Evolutionary conservation across 225 moss, liverwort and hornwort species (phyloP), one percentile per base, ranked within the genome.

Genomic region (Antitrichia curtipendula): DNA sequence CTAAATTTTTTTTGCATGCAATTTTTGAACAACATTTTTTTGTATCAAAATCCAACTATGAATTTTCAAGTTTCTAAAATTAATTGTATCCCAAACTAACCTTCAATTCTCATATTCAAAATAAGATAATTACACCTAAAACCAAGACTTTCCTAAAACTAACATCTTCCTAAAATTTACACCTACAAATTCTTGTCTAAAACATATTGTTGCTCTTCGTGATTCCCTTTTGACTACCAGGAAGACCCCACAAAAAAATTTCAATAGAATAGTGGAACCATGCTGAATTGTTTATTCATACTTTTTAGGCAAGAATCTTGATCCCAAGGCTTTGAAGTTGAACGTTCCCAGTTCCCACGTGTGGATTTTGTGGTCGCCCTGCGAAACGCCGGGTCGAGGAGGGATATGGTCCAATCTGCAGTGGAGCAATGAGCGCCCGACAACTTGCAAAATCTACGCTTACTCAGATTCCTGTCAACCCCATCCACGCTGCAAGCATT

Each of bases 11-110:
- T 70, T 41, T 43, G 16, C 9, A 27, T 8, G 3, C 25, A 15
- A 25, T 69, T 69, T 41, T 14, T 24, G 5, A 41, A 16, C 5
- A 40, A 25, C 41, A 70, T 25, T n/a, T n/a, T n/a, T n/a, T n/a
- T n/a, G n/a, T n/a, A n/a, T n/a, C n/a, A n/a, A n/a, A n/a, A n/a
- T n/a, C n/a, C n/a, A 41, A 15, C 25, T 27, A 70, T 41, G 41
- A 41, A 70, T 13, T 41, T 14, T 25, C 3, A 15, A 70, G 25
- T 0, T 15, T 1, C 1, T 15, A 0, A 25, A 41, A 25, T 7
- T 3, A 70, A 70, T 40, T 23, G 4, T 24, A 24, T 0, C 6
- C 24, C 13, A 40, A 70, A 70, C 0, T 25, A 1, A 70, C 8
- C 5, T 0, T 15, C 8, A 15, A 15, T 24, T 41, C 3, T 41